phyloP scores from a whole-genome alignment of 768 basidiomycete species.

The Leucocoprinus sp. region DNA sequence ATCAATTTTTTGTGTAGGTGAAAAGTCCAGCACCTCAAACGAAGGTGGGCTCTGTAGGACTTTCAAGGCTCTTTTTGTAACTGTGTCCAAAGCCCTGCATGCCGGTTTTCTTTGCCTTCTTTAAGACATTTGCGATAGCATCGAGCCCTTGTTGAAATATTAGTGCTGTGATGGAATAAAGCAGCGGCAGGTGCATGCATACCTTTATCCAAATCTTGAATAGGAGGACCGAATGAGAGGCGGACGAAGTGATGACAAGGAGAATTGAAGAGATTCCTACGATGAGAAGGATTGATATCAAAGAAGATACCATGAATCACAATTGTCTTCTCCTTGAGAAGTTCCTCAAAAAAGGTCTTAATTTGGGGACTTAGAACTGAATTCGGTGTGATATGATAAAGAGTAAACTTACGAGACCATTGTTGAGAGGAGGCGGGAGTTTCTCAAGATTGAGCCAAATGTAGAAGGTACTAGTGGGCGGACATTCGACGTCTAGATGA shows the following conservation, averaged over 20 bases:
- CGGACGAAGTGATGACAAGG: conserved; percentile 89
- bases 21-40: too few relatives aligned
- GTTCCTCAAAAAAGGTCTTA: conserved; percentile 89
- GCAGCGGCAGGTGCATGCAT: conserved; percentile 8
- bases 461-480: conserved; percentile 84
- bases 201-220: conserved; percentile 76
- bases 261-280: conserved; percentile 83
- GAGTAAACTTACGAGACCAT: conserved; percentile 54
- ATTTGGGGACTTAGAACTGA: background rate
- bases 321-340: conserved; percentile 85
- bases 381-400: background rate
- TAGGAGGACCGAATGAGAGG: conserved; percentile 76
- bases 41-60: conserved; percentile 15
- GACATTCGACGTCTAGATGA: conserved; percentile 67
- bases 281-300: conserved; percentile 73
- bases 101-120: conserved; percentile 57
- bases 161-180: conserved; percentile 1
- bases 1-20: too few relatives aligned
- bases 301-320: conserved; percentile 91
- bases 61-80: conserved; percentile 22
- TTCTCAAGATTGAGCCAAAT: conserved; percentile 85
- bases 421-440: conserved; percentile 77
- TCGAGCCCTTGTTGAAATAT: conserved; percentile 52
- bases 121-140: conserved; percentile 74
- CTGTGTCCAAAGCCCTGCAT: conserved; percentile 59